Percentiles rank a stretch among this genome's conserved stretches.
phyloP scores from a whole-genome alignment of 306 rosid species.

The Vachellia pachyceras region DNA sequence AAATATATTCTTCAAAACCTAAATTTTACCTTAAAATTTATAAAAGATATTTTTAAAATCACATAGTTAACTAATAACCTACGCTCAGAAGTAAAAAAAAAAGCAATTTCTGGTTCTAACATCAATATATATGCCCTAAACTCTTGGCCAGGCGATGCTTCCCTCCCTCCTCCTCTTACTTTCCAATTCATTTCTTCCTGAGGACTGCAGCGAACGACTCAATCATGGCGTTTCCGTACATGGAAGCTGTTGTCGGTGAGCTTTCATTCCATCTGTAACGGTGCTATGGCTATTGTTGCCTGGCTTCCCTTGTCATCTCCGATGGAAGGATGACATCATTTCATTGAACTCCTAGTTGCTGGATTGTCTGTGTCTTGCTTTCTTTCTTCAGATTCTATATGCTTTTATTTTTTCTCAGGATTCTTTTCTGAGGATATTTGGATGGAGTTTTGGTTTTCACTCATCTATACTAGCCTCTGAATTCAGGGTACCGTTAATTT shows the following conservation, averaged over 20 bases:
- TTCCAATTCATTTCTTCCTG: background rate
- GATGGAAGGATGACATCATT: conserved; percentile 2
- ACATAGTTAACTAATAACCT: too few relatives aligned
- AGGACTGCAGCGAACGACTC: background rate
- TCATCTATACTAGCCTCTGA: conserved; percentile 18
- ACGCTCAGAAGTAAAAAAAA: background rate
- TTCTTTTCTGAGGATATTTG: background rate
- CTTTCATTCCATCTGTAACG: background rate
- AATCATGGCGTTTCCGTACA: conserved; percentile 87
- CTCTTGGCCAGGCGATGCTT: background rate
- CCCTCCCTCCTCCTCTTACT: background rate
- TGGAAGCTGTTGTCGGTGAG: conserved; percentile 96
- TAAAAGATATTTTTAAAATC: too few relatives aligned
- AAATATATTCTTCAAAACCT: too few relatives aligned
- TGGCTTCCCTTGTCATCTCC: background rate
- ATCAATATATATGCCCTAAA: background rate
- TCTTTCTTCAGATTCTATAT: background rate
- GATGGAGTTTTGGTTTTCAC: conserved; percentile 16
- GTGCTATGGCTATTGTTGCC: background rate
- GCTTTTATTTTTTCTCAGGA: conserved; percentile 1
- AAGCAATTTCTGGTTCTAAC: background rate
- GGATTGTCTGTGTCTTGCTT: conserved; percentile 16
- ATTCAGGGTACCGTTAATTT: conserved; percentile 30
- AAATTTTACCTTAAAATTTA: too few relatives aligned
- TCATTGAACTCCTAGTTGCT: conserved; percentile 23